Evolutionary conservation across 2,329 filamentous ascomycete species (phyloP).

Genomic region (Aspergillus sp.): DNA sequence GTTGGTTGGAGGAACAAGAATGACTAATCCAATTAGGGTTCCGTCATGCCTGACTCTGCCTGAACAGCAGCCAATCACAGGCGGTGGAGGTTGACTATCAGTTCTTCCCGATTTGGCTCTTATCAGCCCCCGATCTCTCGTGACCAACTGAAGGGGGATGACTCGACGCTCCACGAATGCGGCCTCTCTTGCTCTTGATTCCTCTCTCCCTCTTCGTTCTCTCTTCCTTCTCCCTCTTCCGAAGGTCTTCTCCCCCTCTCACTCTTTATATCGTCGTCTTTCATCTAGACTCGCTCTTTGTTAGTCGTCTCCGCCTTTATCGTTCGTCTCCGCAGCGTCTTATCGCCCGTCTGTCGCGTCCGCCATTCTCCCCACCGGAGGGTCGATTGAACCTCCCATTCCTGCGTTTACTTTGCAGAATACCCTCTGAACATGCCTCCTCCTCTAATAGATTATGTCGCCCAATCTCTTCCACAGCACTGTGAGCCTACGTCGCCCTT

Average conservation of each 20-base stretch:
- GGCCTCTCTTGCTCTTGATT: background rate
- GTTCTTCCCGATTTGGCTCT: background rate
- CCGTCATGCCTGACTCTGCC: background rate
- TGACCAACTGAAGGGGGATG: constrained; percentile 14
- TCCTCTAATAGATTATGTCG: constrained; percentile 27
- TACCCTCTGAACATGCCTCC: constrained; percentile 26
- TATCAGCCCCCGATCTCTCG: constrained; percentile 8
- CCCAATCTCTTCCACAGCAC: constrained; percentile 51
- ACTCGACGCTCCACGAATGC: constrained; percentile 8
- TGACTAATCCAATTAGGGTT: too few species aligned
- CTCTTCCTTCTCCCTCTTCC: background rate
- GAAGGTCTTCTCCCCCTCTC: background rate
- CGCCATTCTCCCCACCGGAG: background rate
- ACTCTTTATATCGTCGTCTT: background rate
- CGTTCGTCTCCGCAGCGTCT: constrained; percentile 1
- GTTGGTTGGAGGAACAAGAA: background rate
- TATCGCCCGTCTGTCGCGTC: background rate
- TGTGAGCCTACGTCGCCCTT: constrained; percentile 62
- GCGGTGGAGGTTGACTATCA: background rate
- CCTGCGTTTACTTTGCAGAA: background rate
- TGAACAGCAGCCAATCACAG: background rate
- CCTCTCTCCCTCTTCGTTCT: background rate
- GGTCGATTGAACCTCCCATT: background rate
- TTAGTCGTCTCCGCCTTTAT: background rate
- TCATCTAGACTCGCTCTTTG: background rate